Evolutionary conservation across 1,284 basidiomycete species (phyloP).

Genomic region (Blastosporella zonata): DNA sequence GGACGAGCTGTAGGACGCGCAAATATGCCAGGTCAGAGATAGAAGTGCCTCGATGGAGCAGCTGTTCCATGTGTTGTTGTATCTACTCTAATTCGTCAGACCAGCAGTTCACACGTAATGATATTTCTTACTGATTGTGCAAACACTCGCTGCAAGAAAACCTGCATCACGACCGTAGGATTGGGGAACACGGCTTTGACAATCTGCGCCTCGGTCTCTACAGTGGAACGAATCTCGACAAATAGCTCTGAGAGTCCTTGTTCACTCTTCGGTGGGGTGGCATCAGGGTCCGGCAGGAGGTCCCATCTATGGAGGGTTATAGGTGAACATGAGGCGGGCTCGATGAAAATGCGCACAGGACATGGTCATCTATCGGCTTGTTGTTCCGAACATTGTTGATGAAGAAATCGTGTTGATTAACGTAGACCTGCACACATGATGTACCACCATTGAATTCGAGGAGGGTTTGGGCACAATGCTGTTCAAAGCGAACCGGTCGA

Average conservation of each 20-base stretch:
- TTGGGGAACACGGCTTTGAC: slow-evolving; percentile 99
- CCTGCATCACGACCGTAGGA: slow-evolving; percentile 97
- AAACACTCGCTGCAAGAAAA: slow-evolving; percentile 96
- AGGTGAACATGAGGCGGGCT: slow-evolving; percentile 12
- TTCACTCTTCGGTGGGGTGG: slow-evolving; percentile 77
- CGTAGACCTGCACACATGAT: slow-evolving; percentile 97
- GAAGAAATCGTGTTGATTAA: slow-evolving; percentile 99
- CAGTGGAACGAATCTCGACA: slow-evolving; percentile 85
- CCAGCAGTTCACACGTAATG: not conserved
- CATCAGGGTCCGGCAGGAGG: slow-evolving; percentile 75
- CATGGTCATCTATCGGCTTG: slow-evolving; percentile 51
- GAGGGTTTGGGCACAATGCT: slow-evolving; percentile 97
- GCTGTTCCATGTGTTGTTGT: slow-evolving; percentile 89
- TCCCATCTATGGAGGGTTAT: slow-evolving; percentile 64
- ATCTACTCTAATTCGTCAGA: slow-evolving; percentile 52
- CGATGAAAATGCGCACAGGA: slow-evolving; percentile 46
- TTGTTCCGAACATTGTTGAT: slow-evolving; percentile 81
- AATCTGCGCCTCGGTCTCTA: slow-evolving; percentile 95
- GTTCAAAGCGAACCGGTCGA: not conserved
- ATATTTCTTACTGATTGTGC: slow-evolving; percentile 81
- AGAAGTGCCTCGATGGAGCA: slow-evolving; percentile 70
- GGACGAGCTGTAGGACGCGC: slow-evolving; percentile 87
- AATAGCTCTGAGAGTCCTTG: slow-evolving; percentile 80
- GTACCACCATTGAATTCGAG: slow-evolving; percentile 98
- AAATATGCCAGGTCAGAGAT: slow-evolving; percentile 90